These are phyloP conservation scores for Kuraishia piskuri DNA, from an alignment of 805 yeast genomes.

Conservation along the genomic window DNA sequence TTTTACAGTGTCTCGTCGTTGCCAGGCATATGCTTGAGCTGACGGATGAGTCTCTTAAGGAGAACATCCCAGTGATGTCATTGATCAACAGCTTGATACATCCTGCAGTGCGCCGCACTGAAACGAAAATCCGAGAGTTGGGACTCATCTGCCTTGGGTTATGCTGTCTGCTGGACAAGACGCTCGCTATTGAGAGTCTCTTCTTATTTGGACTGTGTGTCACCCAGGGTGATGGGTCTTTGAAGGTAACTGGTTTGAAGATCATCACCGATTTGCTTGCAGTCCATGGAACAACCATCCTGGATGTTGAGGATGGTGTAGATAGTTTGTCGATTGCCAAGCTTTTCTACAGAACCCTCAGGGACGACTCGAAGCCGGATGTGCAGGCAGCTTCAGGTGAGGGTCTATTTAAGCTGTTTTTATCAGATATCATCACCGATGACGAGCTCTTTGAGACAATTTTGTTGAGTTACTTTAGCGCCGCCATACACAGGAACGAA, in stretches of 20 bases:
- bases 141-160: slow-evolving; percentile 76
- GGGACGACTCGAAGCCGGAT: slow-evolving; percentile 46
- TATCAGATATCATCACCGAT: slow-evolving; percentile 69
- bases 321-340: slow-evolving; percentile 62
- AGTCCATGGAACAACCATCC: slow-evolving; percentile 62
- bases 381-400: slow-evolving; percentile 80
- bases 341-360: slow-evolving; percentile 58
- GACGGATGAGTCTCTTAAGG: slow-evolving; percentile 53
- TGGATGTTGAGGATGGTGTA: slow-evolving; percentile 52
- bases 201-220: slow-evolving; percentile 63
- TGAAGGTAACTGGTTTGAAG: slow-evolving; percentile 55
- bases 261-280: slow-evolving; percentile 73
- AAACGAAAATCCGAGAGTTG: slow-evolving; percentile 43
- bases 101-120: slow-evolving; percentile 64
- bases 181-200: slow-evolving; percentile 56
- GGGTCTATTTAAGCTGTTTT: slow-evolving; percentile 72
- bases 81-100: slow-evolving; percentile 68
- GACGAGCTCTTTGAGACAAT: slow-evolving; percentile 66
- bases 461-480: slow-evolving; percentile 67
- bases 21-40: slow-evolving; percentile 64
- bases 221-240: slow-evolving; percentile 54
- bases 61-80: slow-evolving; percentile 58
- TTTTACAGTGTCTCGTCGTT: slow-evolving; percentile 57
- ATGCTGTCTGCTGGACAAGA: slow-evolving; percentile 62
- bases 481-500: slow-evolving; percentile 51